These are phyloP conservation scores for Arctostaphylos glauca DNA, from an alignment of 148 eudicot genomes.

Conservation along the genomic window DNA sequence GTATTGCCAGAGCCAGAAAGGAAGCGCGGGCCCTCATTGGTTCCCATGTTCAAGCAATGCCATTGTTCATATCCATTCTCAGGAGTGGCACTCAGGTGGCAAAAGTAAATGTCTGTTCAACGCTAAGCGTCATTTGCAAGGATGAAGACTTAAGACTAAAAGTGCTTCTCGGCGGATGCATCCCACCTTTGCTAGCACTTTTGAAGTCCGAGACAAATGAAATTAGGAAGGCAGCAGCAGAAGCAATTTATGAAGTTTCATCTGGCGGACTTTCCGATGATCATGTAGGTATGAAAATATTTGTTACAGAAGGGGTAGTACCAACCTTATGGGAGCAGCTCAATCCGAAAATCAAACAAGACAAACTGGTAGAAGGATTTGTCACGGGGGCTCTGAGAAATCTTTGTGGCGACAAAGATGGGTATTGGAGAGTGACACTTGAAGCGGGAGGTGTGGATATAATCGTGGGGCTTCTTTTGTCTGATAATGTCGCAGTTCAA, in stretches of 20 bases:
- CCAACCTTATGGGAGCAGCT: conserved; percentile 82
- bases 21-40: conserved; percentile 63
- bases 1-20: conserved; percentile 53
- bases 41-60: conserved; percentile 80
- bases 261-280: conserved; percentile 71
- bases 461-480: conserved; percentile 65
- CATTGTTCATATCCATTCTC: conserved; percentile 72
- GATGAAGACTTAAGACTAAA: conserved; percentile 66
- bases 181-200: conserved; percentile 69
- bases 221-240: conserved; percentile 71
- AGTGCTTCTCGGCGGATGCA: conserved; percentile 80
- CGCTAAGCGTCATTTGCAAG: conserved; percentile 57
- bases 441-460: conserved; percentile 84
- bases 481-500: conserved; percentile 60
- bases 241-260: conserved; percentile 73
- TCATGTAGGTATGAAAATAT: conserved; percentile 75
- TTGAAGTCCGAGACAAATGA: conserved; percentile 68
- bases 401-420: conserved; percentile 80
- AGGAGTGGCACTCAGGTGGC: conserved; percentile 60
- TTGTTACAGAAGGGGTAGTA: conserved; percentile 79
- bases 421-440: conserved; percentile 72
- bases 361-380: conserved; percentile 73
- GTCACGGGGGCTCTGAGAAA: conserved; percentile 81
- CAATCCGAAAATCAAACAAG: conserved; percentile 45
- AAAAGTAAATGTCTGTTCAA: conserved; percentile 64